These are phyloP conservation scores for Ceratocystis destructans DNA, from an alignment of 2,329 filamentous ascomycete genomes.

Conservation along the genomic window DNA sequence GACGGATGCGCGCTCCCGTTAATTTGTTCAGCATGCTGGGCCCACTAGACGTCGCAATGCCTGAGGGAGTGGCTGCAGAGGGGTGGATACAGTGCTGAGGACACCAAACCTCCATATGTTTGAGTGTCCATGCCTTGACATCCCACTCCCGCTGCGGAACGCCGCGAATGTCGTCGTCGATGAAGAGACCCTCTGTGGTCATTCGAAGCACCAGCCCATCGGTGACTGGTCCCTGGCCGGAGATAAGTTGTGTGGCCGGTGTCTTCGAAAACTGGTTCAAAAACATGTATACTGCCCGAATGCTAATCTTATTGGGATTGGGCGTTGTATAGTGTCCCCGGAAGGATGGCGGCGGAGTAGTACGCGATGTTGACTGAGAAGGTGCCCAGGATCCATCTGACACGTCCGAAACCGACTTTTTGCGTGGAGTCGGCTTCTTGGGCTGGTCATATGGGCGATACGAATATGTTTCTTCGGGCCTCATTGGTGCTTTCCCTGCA, in stretches of 20 bases:
- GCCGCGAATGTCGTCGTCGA: conserved; percentile 84
- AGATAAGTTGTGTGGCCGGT: conserved; percentile 81
- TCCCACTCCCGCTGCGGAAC: conserved; percentile 98
- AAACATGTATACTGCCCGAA: conserved; percentile 85
- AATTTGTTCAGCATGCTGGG: conserved; percentile 37
- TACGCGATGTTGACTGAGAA: conserved; percentile 69
- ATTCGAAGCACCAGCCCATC: conserved; percentile 87
- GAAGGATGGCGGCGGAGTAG: conserved; percentile 67
- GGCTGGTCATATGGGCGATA: conserved; percentile 66
- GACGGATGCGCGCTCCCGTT: conserved; percentile 33
- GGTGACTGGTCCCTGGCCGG: conserved; percentile 70
- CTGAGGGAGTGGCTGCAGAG: conserved; percentile 30
- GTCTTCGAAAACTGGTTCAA: conserved; percentile 77
- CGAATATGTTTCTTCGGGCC: conserved; percentile 51
- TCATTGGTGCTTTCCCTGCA: conserved; percentile 37
- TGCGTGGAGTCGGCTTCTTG: conserved; percentile 42
- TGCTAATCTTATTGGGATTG: conserved; percentile 90
- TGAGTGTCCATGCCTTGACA: conserved; percentile 94
- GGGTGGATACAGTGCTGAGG: conserved; percentile 46
- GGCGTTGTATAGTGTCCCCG: conserved; percentile 71
- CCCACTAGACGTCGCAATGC: conserved; percentile 27
- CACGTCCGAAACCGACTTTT: conserved; percentile 50
- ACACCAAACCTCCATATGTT: conserved; percentile 79
- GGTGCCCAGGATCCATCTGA: conserved; percentile 81
- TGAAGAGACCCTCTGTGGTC: conserved; percentile 86